A percentile compares a stretch with the other conserved stretches of the same genome.
Evolutionary conservation across 2,329 filamentous ascomycete species (phyloP).

Genomic region (Leptographium wingfieldii): DNA sequence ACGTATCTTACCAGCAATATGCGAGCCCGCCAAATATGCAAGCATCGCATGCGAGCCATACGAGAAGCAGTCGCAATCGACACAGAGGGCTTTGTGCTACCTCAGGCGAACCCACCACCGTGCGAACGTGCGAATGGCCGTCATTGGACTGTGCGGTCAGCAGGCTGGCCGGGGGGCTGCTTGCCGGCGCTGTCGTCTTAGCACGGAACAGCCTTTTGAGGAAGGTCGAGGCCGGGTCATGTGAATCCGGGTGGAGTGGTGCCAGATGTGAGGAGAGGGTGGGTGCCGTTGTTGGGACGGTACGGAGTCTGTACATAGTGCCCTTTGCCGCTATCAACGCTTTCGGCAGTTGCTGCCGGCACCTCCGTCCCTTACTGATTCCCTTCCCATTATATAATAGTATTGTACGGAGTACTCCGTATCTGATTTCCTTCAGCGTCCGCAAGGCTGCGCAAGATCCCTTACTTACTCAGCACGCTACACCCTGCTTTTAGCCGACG

Average conservation of each 20-base stretch:
- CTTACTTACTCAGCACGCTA: background rate
- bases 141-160: background rate
- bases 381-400: too few relatives aligned
- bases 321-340: too few relatives aligned
- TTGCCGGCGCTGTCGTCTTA: background rate
- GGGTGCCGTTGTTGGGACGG: background rate
- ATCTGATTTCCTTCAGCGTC: background rate
- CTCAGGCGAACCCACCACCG: background rate
- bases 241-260: background rate
- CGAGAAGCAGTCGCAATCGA: too few relatives aligned
- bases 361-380: too few relatives aligned
- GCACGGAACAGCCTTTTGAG: background rate
- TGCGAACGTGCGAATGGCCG: background rate
- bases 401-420: background rate
- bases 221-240: background rate
- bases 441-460: background rate
- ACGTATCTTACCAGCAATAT: too few relatives aligned
- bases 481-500: background rate
- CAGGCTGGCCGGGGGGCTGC: too few relatives aligned
- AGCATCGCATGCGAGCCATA: too few relatives aligned
- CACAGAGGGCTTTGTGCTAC: background rate
- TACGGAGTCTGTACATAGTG: too few relatives aligned
- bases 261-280: background rate
- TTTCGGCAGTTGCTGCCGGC: too few relatives aligned
- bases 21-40: too few relatives aligned